These are phyloP conservation scores for Carex myosuroides DNA, from an alignment of 176 grass and related monocot genomes.

Conservation along the genomic window DNA sequence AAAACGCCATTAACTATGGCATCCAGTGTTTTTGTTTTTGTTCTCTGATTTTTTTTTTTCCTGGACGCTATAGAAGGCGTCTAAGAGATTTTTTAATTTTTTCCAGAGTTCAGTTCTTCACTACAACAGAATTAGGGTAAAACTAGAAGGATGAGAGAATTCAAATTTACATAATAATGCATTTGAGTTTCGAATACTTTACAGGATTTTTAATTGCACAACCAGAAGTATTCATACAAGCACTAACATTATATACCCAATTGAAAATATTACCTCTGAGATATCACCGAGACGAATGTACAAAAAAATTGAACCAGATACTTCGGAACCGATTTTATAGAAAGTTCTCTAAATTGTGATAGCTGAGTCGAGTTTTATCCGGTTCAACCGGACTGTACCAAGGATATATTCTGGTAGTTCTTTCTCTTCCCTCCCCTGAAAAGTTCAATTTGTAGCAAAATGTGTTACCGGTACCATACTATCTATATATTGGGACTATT, in stretches of 20 bases:
- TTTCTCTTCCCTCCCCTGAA: slow-evolving; percentile 84
- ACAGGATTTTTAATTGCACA: background rate
- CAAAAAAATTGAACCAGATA: background rate
- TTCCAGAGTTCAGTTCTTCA: background rate
- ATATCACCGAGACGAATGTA: background rate
- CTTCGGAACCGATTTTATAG: background rate
- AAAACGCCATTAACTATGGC: no score
- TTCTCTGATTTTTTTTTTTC: background rate
- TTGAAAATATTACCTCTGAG: background rate
- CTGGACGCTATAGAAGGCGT: no score
- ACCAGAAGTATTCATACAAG: background rate
- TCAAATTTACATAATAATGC: background rate
- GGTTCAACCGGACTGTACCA: slow-evolving; percentile 77
- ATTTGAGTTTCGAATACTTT: background rate
- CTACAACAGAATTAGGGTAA: background rate
- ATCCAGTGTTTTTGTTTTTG: no score
- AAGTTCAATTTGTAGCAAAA: slow-evolving; percentile 21
- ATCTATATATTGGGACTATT: background rate
- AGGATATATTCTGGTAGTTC: slow-evolving; percentile 96
- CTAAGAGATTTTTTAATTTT: no score
- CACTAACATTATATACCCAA: background rate
- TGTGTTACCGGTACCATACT: background rate
- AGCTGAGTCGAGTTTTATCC: slow-evolving; percentile 49
- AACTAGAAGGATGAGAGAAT: background rate
- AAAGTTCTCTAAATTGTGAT: slow-evolving; percentile 26